Evolutionary conservation across 2,329 filamentous ascomycete species (phyloP).

Genomic region (Capronia coronata): DNA sequence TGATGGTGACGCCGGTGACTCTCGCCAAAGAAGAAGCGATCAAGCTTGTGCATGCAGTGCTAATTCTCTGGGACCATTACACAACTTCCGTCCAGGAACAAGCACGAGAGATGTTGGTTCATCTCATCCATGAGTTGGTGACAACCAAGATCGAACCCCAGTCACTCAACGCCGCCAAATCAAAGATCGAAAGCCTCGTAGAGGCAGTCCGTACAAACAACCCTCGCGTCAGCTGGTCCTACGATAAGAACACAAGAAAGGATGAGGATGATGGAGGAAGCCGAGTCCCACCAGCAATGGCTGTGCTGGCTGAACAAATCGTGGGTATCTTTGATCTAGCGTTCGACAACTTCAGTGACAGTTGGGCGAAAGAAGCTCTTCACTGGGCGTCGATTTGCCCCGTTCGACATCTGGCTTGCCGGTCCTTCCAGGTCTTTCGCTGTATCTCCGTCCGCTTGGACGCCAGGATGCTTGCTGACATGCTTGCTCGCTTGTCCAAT

Average conservation of each 20-base stretch:
- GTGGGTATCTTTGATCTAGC: constrained; percentile 77
- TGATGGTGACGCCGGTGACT: constrained; percentile 88
- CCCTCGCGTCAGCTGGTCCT: constrained; percentile 79
- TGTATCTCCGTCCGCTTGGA: constrained; percentile 88
- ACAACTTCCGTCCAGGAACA: constrained; percentile 92
- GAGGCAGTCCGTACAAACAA: constrained; percentile 82
- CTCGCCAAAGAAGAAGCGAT: constrained; percentile 73
- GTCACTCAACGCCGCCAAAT: constrained; percentile 58
- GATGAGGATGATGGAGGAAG: constrained; percentile 63
- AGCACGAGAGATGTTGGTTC: constrained; percentile 93
- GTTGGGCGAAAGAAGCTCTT: constrained; percentile 83
- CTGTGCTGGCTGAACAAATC: constrained; percentile 71
- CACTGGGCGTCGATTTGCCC: constrained; percentile 97
- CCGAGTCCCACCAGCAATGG: constrained; percentile 83
- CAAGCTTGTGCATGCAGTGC: constrained; percentile 79
- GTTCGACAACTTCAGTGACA: constrained; percentile 79
- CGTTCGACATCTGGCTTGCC: constrained; percentile 86
- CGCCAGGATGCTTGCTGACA: constrained; percentile 90
- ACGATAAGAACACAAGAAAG: constrained; percentile 83
- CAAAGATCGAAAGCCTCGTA: constrained; percentile 77
- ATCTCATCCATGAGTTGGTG: constrained; percentile 92
- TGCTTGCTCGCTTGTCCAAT: constrained; percentile 90
- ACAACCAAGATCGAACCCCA: constrained; percentile 72
- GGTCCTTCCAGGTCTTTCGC: constrained; percentile 94
- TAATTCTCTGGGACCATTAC: constrained; percentile 96